Conservation (phyloP, 305 asterid genomes). For the Withania somnifera region DNA sequence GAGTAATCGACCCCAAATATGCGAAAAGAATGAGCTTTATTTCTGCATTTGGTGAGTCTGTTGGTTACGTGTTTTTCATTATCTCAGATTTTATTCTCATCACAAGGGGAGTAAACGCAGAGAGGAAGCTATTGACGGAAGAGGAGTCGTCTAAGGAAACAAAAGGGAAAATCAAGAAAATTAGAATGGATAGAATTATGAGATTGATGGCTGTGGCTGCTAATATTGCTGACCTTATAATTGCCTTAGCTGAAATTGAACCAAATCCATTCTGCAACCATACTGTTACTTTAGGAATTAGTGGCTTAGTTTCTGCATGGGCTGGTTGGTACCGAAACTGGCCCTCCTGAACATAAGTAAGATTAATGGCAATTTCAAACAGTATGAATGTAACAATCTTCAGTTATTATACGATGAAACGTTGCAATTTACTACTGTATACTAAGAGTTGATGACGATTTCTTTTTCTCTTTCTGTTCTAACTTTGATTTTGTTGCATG, state of each 20-base stretch:
- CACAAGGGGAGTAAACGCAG: conserved; percentile 42
- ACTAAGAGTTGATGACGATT: neutral
- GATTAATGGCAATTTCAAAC: neutral
- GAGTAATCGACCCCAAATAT: conserved; percentile 46
- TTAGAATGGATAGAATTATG: conserved; percentile 73
- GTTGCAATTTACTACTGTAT: neutral
- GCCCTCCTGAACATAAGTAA: conserved; percentile 31
- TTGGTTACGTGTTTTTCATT: conserved; percentile 66
- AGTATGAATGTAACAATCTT: neutral
- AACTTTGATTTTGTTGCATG: neutral
- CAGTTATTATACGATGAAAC: neutral
- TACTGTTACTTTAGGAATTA: conserved; percentile 68
- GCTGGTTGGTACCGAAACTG: conserved; percentile 98
- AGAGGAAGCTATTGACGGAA: conserved; percentile 19
- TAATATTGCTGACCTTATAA: conserved; percentile 69
- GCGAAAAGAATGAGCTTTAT: conserved; percentile 66
- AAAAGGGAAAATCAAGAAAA: conserved; percentile 22
- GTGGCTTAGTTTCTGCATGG: conserved; percentile 96
- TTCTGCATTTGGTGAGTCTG: conserved; percentile 88
- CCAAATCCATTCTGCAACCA: conserved; percentile 89
- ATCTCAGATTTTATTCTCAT: conserved; percentile 50
- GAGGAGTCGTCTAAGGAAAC: conserved; percentile 13
- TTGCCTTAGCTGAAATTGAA: conserved; percentile 76
- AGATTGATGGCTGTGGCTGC: conserved; percentile 86
- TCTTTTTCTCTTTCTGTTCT: neutral